Evolutionary conservation across 2,329 filamentous ascomycete species (phyloP), one percentile per base, ranked within the genome.

Genomic region (Cladobotryum protrusum): DNA sequence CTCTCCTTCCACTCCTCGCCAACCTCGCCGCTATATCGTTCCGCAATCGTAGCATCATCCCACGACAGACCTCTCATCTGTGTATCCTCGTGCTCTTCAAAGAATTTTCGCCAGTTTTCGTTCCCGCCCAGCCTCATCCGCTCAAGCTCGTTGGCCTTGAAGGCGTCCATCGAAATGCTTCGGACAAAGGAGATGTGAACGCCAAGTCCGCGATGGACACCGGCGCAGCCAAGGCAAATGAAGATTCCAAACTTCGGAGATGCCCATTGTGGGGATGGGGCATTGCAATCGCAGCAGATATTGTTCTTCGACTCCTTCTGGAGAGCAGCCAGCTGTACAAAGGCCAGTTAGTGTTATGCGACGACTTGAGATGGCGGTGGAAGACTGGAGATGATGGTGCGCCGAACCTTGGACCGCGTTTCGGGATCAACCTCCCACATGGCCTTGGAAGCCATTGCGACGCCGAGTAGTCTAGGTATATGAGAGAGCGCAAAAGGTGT

Each of bases 401-500:
- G 47, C 52, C 69, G 61, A 73, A 95, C 91, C 83, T 97, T 97
- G 65, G 87, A 89, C 72, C 89, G 83, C 54, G 92, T 97, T 77
- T 97, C 92, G 44, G 93, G 93, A 71, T 99, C 93, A 58, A 99
- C 90, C 75, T 99, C 93, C 93, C 93, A 99, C 87, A 96, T 92
- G 59, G 78, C 81, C 72, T 91, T 92, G 64, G 82, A 77, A 58
- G 81, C 73, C 81, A 83, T 81, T 50, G 59, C 61, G 48, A 20
- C 33, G 9, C 12, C 15, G 24, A 11, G 14, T n/a, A 29, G 11
- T 29, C 24, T 29, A 29, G 11, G 24, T 29, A 29, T 29, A 29
- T 29, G 24, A 8, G 24, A 29, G 24, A 29, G 24, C 24, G 24
- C 7, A 29, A 29, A 29, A 9, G 24, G 7, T 29, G 24, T 4